phyloP scores from a whole-genome alignment of 2,329 filamentous ascomycete genomes.

The Leptographium galeiforme region DNA sequence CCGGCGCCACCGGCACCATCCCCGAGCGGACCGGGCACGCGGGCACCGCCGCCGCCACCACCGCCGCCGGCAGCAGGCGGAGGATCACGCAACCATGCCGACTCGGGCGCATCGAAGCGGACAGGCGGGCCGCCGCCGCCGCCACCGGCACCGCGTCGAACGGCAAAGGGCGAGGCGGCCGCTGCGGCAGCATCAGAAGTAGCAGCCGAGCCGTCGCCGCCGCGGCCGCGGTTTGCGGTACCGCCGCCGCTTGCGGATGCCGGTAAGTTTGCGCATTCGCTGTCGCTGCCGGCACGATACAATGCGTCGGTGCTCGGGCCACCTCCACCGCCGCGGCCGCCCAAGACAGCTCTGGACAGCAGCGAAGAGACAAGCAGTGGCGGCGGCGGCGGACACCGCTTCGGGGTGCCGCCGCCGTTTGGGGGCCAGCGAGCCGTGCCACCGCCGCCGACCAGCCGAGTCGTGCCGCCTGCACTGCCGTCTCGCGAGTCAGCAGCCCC shows the following conservation, averaged over 20 bases:
- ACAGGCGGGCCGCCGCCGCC: constrained; percentile 36
- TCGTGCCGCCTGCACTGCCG: constrained; percentile 18
- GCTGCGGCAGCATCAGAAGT: constrained; percentile 38
- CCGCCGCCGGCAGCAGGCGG: constrained; percentile 17
- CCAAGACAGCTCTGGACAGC: constrained; percentile 60
- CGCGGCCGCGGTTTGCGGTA: constrained; percentile 61
- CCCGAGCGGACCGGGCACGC: background rate
- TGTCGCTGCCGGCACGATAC: constrained; percentile 27
- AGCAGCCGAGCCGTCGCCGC: constrained; percentile 59
- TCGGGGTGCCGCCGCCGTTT: constrained; percentile 72
- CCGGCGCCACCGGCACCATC: constrained; percentile 5
- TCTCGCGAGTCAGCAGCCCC: constrained; percentile 24
- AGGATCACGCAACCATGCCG: constrained; percentile 17
- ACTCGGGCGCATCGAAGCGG: constrained; percentile 24
- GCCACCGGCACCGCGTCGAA: constrained; percentile 47
- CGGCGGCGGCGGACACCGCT: constrained; percentile 34
- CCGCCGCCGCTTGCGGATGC: constrained; percentile 84
- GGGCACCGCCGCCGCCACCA: constrained; percentile 28
- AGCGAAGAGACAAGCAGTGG: constrained; percentile 34
- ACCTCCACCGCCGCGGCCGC: constrained; percentile 53
- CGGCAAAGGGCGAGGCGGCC: constrained; percentile 35
- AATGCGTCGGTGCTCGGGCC: constrained; percentile 43
- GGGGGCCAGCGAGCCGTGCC: constrained; percentile 52
- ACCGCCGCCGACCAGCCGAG: constrained; percentile 62
- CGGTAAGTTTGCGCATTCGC: constrained; percentile 63